Base-by-base conservation (phyloP, 192 early-diverging fungal genomes). In the Powellomyces hirtus region DNA sequence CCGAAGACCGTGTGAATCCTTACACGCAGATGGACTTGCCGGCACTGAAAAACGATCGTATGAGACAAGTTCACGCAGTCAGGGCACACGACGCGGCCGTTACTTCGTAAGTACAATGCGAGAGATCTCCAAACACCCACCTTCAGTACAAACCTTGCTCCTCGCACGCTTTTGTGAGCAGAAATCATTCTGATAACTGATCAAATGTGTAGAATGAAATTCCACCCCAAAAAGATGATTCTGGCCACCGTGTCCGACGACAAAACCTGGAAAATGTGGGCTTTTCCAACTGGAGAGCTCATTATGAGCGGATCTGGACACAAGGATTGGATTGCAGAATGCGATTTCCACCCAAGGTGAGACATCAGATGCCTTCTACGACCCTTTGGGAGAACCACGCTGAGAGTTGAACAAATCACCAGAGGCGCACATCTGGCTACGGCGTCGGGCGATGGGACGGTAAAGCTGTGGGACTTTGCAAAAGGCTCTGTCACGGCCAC, bases 161-260 rank as follows among this genome's bases (percentile, higher is more conserved):
- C n/a, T n/a, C n/a, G n/a, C n/a, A n/a, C n/a, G n/a, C n/a, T n/a
- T n/a, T n/a, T n/a, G n/a, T n/a, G n/a, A n/a, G n/a, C n/a, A n/a
- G n/a, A n/a, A n/a, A n/a, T n/a, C n/a, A n/a, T n/a, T n/a, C n/a
- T n/a, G n/a, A n/a, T n/a, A n/a, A n/a, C n/a, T n/a, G n/a, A n/a
- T n/a, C n/a, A n/a, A n/a, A n/a, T 42, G 1, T 22, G 18, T 45
- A 83, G 81, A 14, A 35, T 86, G 31, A 83, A 83, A 50, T 83
- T 84, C 71, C 84, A 86, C 60, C 84, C 84, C 20, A 81, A 80
- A 62, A 86, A 86, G 68, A 68, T 73, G 62, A 78, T 84, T n/a
- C 70, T 86, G 2, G 84, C 81, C 4, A 84, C 84, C 0, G 81
- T 83, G 2, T 82, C 79, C 4, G 84, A 86, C 51, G 84, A 86